Percentiles rank a stretch among this genome's conserved stretches.
phyloP scores from a whole-genome alignment of 2,329 filamentous ascomycete species.

The Claviceps arundinis region DNA sequence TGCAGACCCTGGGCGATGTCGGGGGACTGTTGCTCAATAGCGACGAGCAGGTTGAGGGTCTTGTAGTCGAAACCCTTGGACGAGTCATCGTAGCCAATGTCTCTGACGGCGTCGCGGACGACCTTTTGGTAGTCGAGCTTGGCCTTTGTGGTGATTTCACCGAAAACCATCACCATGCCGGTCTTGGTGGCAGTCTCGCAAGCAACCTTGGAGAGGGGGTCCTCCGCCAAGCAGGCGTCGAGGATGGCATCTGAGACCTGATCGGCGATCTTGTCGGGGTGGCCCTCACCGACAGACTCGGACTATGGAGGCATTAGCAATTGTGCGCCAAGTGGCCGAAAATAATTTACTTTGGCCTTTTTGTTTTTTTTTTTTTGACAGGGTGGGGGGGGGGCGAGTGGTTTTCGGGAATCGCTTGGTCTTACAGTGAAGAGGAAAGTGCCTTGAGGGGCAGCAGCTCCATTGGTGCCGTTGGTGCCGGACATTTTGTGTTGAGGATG shows the following conservation, averaged over 20 bases:
- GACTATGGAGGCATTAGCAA: slow-evolving; percentile 36
- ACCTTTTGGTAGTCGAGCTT: slow-evolving; percentile 95
- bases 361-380: neutral
- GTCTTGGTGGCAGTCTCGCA: slow-evolving; percentile 99
- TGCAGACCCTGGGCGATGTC: slow-evolving; percentile 99
- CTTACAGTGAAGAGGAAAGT: slow-evolving; percentile 74
- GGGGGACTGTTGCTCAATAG: slow-evolving; percentile 97
- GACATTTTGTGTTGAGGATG: slow-evolving; percentile 32
- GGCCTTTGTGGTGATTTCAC: slow-evolving; percentile 97
- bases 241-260: slow-evolving; percentile 98
- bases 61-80: slow-evolving; percentile 99
- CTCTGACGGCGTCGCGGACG: slow-evolving; percentile 88
- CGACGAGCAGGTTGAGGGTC: slow-evolving; percentile 95
- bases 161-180: slow-evolving; percentile 98
- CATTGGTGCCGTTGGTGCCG: slow-evolving; percentile 35
- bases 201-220: slow-evolving; percentile 96
- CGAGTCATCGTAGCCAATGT: slow-evolving; percentile 96
- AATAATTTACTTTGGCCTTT: neutral
- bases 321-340: neutral
- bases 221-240: slow-evolving; percentile 89
- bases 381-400: neutral
- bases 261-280: slow-evolving; percentile 95
- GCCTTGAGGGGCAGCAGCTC: slow-evolving; percentile 33
- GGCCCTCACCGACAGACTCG: slow-evolving; percentile 79
- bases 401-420: neutral